Conservation (phyloP, 495 filamentous ascomycete genomes). For the Tuber umbilicatum region DNA sequence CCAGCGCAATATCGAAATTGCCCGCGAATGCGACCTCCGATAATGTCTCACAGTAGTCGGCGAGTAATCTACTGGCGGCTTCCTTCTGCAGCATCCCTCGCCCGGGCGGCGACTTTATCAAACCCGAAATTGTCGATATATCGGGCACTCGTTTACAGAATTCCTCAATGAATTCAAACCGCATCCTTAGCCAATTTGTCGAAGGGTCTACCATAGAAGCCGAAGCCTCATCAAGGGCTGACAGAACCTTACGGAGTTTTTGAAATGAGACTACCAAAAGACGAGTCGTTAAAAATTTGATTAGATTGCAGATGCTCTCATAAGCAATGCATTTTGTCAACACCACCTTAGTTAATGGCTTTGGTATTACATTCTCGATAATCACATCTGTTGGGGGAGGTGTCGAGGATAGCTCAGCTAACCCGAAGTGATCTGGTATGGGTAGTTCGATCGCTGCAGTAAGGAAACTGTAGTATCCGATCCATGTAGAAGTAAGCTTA, state of each 20-base stretch:
- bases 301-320: constrained; percentile 54
- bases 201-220: constrained; percentile 36
- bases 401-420: constrained; percentile 48
- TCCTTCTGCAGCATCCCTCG: constrained; percentile 61
- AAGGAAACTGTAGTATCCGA: constrained; percentile 82
- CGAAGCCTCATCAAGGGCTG: constrained; percentile 50
- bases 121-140: constrained; percentile 21
- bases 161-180: constrained; percentile 54
- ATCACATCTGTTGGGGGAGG: constrained; percentile 70
- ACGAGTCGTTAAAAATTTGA: constrained; percentile 75
- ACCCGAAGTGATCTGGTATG: constrained; percentile 63
- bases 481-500: constrained; percentile 85
- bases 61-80: constrained; percentile 64
- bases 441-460: constrained; percentile 69
- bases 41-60: constrained; percentile 71
- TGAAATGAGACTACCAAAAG: constrained; percentile 69
- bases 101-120: constrained; percentile 13
- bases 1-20: constrained; percentile 64
- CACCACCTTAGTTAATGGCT: constrained; percentile 67
- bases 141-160: constrained; percentile 79
- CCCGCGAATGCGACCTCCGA: constrained; percentile 74
- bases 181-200: constrained; percentile 28
- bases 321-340: constrained; percentile 71
- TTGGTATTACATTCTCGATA: constrained; percentile 81
- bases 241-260: constrained; percentile 61